A percentile compares a stretch with the other conserved stretches of the same genome.
These are phyloP conservation scores for Irpex rosettiformis DNA, from an alignment of 1,284 basidiomycete species.

Conservation along the genomic window DNA sequence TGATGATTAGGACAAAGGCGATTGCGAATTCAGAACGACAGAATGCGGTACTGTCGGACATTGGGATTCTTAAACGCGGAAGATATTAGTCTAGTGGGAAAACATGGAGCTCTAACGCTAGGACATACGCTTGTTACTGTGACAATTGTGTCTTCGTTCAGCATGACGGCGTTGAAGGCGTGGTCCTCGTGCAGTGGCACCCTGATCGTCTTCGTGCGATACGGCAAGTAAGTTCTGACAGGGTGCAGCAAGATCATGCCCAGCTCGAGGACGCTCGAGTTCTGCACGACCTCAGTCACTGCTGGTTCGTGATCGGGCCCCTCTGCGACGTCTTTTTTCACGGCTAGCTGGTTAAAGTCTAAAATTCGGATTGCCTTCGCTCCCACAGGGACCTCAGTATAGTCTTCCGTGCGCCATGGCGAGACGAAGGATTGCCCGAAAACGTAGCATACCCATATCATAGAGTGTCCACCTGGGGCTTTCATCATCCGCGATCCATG, in stretches of 20 bases:
- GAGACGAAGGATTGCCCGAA: conserved; percentile 46
- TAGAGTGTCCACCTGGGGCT: conserved; percentile 30
- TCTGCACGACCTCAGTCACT: conserved; percentile 19
- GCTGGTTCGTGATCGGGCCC: conserved; percentile 12
- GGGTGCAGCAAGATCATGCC: conserved; percentile 32
- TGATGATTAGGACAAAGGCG: neutral
- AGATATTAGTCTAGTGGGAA: neutral
- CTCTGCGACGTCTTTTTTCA: conserved; percentile 27
- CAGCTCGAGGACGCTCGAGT: conserved; percentile 8
- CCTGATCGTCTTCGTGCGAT: conserved; percentile 29
- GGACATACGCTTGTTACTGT: conserved; percentile 12
- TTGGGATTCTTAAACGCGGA: conserved; percentile 15
- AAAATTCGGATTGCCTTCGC: conserved; percentile 25
- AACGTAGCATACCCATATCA: conserved; percentile 58
- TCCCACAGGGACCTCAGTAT: neutral
- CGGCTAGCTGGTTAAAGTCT: conserved; percentile 50
- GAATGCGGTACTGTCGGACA: conserved; percentile 30
- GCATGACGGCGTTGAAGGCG: conserved; percentile 37
- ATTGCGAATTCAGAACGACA: conserved; percentile 28
- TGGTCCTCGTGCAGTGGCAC: conserved; percentile 17
- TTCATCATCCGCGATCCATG: conserved; percentile 39
- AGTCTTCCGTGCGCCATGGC: conserved; percentile 16
- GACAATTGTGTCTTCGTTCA: conserved; percentile 49
- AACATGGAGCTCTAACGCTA: neutral
- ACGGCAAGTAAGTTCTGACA: conserved; percentile 45